Conservation (phyloP, 768 basidiomycete genomes). For the Rhodotorula paludigena region DNA sequence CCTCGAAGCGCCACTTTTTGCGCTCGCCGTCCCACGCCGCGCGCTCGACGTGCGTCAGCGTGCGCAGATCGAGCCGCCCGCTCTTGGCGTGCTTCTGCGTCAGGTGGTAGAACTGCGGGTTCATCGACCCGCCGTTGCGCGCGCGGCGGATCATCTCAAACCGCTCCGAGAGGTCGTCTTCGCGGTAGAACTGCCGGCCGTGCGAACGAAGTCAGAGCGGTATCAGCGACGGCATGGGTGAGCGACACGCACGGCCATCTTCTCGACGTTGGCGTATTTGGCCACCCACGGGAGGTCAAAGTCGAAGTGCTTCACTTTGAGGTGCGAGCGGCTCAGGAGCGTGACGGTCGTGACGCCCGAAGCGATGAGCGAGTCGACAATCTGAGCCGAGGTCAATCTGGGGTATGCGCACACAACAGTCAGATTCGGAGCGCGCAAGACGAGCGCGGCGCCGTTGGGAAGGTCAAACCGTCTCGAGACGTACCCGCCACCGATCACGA, state of each 20-base stretch:
- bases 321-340: slow-evolving; percentile 32
- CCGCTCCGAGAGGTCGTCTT: slow-evolving; percentile 18
- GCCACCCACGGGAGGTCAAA: slow-evolving; percentile 10
- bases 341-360: slow-evolving; percentile 34
- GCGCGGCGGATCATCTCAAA: slow-evolving; percentile 23
- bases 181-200: slow-evolving; percentile 42
- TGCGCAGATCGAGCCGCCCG: slow-evolving; percentile 15
- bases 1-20: slow-evolving; percentile 9
- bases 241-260: too few relatives aligned
- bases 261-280: slow-evolving; percentile 30
- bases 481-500: slow-evolving; percentile 43
- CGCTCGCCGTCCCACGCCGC: slow-evolving; percentile 1
- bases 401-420: neutral
- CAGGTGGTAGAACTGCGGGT: slow-evolving; percentile 30
- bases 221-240: too few relatives aligned
- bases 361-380: slow-evolving; percentile 39
- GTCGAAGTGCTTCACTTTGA: slow-evolving; percentile 38
- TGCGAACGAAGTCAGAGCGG: too few relatives aligned
- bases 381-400: slow-evolving; percentile 42
- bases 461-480: neutral
- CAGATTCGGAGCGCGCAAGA: neutral
- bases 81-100: slow-evolving; percentile 29
- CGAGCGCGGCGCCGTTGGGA: neutral
- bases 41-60: neutral
- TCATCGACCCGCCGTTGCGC: slow-evolving; percentile 39